phyloP scores from a whole-genome alignment of 495 filamentous ascomycete species.

The Aspergillus funiculosus region DNA sequence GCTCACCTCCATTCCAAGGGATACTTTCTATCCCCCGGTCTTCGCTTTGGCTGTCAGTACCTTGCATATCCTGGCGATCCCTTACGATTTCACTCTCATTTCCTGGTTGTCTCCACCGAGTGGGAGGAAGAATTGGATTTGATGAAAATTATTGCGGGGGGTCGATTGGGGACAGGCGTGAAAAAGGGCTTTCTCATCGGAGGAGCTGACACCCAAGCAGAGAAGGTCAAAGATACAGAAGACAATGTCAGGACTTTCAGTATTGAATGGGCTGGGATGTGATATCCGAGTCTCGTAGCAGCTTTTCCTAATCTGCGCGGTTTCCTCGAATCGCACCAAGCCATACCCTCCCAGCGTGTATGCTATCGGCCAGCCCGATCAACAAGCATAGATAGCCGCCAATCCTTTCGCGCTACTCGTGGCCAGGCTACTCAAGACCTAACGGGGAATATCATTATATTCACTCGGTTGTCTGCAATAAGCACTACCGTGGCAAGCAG shows the following conservation, averaged over 20 bases:
- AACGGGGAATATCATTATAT: too few species aligned
- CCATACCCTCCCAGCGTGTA: too few species aligned
- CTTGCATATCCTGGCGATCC: constrained; percentile 94
- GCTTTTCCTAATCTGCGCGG: too few species aligned
- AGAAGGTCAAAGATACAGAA: constrained; percentile 22
- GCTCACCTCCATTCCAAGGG: constrained; percentile 68
- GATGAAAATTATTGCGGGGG: constrained; percentile 77
- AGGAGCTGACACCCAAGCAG: constrained; percentile 43
- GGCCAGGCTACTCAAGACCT: too few species aligned
- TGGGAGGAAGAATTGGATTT: constrained; percentile 86
- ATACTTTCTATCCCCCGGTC: constrained; percentile 85
- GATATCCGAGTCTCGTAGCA: constrained; percentile 13
- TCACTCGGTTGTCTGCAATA: too few species aligned
- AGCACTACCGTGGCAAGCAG: too few species aligned
- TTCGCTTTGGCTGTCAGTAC: constrained; percentile 92
- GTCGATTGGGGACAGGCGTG: constrained; percentile 83
- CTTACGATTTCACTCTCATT: constrained; percentile 90
- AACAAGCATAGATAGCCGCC: too few species aligned
- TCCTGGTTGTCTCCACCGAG: constrained; percentile 66
- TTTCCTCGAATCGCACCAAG: too few species aligned
- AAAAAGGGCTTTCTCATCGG: constrained; percentile 94
- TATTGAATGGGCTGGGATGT: constrained; percentile 84
- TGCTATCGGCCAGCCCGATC: too few species aligned
- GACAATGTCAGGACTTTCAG: constrained; percentile 60
- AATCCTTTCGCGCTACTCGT: too few species aligned